A percentile compares a stretch with the other conserved stretches of the same genome.
Conservation (phyloP, 108 stramenopile species). For the Stephanodiscus triporus region DNA sequence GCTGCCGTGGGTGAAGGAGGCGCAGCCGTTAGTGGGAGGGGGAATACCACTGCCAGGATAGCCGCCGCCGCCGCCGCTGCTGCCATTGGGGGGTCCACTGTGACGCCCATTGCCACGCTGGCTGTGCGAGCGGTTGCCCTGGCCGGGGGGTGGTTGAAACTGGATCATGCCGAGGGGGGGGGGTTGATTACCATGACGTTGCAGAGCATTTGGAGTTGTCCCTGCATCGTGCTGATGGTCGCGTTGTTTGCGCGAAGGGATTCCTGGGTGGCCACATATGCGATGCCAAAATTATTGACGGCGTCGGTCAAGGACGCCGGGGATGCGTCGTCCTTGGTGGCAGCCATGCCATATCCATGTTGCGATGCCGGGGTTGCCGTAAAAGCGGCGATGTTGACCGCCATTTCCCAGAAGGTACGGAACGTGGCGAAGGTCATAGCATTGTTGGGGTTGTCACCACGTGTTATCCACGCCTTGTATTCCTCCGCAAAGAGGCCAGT, state of each 20-base stretch:
- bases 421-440: background rate
- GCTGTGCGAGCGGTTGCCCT: no score
- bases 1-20: no score
- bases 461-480: background rate
- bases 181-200: no score
- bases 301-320: background rate
- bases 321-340: background rate
- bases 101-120: no score
- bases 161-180: no score
- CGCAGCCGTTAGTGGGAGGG: no score
- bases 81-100: background rate
- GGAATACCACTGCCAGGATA: no score
- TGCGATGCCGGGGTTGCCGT: background rate
- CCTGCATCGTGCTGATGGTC: background rate
- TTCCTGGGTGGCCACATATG: constrained; percentile 8
- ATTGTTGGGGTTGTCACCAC: background rate
- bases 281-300: background rate
- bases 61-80: background rate
- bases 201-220: no score
- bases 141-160: no score
- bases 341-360: background rate
- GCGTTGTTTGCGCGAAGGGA: background rate
- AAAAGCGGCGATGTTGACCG: background rate
- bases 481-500: background rate
- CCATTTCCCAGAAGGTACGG: background rate